Conservation (phyloP, 371 early-diverging fungal species). For the Apophysomyces sp. region DNA sequence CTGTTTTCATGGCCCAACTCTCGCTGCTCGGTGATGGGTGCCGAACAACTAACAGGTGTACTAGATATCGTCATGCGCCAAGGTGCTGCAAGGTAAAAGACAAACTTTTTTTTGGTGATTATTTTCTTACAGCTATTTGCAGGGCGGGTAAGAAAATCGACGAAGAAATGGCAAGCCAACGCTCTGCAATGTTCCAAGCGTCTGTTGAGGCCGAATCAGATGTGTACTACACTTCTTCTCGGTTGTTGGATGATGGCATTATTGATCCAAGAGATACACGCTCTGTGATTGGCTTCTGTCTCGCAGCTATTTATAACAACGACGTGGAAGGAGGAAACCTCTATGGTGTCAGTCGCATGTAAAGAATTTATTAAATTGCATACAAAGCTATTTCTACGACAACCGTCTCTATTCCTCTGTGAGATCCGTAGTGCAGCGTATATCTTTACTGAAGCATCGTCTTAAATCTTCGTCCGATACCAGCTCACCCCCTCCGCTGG, state of each 20-base stretch:
- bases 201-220: conserved; percentile 71
- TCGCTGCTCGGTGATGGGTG: conserved; percentile 77
- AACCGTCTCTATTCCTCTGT: neutral
- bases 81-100: conserved; percentile 56
- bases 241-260: conserved; percentile 68
- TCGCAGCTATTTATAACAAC: conserved; percentile 59
- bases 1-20: conserved; percentile 79
- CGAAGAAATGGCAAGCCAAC: conserved; percentile 57
- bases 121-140: neutral
- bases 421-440: neutral
- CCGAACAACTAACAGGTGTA: conserved; percentile 74
- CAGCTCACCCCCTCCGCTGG: conserved; percentile 21
- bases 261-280: conserved; percentile 73
- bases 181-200: conserved; percentile 60
- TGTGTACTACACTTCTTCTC: conserved; percentile 71
- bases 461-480: conserved; percentile 22
- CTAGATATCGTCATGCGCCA: conserved; percentile 73
- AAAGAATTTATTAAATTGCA: conserved; percentile 17
- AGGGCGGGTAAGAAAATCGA: conserved; percentile 54
- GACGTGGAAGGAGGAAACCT: conserved; percentile 66
- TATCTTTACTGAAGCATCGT: conserved; percentile 13
- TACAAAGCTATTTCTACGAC: neutral
- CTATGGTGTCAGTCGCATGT: conserved; percentile 75
- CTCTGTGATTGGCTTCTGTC: conserved; percentile 59
- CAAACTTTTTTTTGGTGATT: neutral